phyloP scores from a whole-genome alignment of 257 asterid genomes.

The Przewalskia tangutica region DNA sequence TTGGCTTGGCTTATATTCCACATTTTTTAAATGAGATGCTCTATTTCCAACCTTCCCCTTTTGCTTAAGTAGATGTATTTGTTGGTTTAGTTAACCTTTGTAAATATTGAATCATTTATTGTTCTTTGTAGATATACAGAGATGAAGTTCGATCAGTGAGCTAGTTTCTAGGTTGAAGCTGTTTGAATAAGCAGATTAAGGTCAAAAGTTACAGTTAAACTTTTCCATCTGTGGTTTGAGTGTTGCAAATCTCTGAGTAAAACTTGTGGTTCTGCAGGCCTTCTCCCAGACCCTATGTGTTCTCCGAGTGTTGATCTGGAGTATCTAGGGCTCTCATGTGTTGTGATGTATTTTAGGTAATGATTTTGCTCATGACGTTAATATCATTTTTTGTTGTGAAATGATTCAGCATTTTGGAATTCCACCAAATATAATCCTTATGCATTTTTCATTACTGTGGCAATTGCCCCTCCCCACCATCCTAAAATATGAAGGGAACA shows the following conservation, averaged over 20 bases:
- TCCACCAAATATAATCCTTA: neutral
- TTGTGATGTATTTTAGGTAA: constrained; percentile 13
- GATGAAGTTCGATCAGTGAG: constrained; percentile 86
- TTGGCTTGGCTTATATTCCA: constrained; percentile 16
- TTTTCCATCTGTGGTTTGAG: constrained; percentile 16
- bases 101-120: neutral
- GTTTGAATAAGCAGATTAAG: constrained; percentile 41
- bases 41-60: neutral
- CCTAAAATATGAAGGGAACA: neutral
- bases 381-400: neutral
- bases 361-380: neutral
- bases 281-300: constrained; percentile 41
- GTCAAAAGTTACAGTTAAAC: neutral
- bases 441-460: neutral
- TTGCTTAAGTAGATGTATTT: neutral
- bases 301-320: constrained; percentile 57
- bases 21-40: neutral
- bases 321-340: constrained; percentile 65
- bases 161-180: constrained; percentile 23
- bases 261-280: constrained; percentile 47
- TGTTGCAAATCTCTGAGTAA: constrained; percentile 48
- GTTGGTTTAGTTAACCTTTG: neutral
- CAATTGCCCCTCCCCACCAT: neutral
- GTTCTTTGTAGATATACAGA: constrained; percentile 69
- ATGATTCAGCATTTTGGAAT: neutral